phyloP scores from a whole-genome alignment of 1,284 basidiomycete genomes.

The Trichosporon inkin region DNA sequence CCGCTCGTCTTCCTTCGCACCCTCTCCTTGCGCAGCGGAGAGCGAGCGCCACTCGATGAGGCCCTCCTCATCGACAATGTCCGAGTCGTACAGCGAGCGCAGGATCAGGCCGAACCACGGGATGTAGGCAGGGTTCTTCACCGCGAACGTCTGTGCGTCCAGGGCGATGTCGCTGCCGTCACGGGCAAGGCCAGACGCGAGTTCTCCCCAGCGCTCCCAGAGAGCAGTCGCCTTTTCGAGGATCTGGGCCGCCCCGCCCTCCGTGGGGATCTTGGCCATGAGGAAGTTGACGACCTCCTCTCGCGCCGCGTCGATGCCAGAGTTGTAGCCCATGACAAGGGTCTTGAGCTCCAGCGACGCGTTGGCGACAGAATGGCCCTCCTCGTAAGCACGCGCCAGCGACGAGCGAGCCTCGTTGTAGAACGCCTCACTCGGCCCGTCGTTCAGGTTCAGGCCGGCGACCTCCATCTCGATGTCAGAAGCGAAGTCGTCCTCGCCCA shows the following conservation, averaged over 20 bases:
- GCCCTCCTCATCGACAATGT: conserved; percentile 46
- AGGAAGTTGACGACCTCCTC: conserved; percentile 47
- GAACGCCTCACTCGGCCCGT: conserved; percentile 38
- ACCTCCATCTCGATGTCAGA: conserved; percentile 20
- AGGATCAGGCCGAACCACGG: conserved; percentile 48
- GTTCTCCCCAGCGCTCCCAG: conserved; percentile 43
- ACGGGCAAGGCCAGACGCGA: conserved; percentile 34
- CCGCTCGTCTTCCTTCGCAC: conserved; percentile 37
- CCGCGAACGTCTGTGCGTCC: conserved; percentile 23
- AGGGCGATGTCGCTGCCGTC: conserved; percentile 37
- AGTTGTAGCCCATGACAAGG: conserved; percentile 49
- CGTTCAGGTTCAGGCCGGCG: conserved; percentile 29
- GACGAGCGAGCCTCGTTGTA: conserved; percentile 41
- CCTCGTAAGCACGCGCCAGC: conserved; percentile 46
- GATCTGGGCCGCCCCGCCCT: conserved; percentile 28
- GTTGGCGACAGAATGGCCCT: conserved; percentile 46
- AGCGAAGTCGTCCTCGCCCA: conserved; percentile 17
- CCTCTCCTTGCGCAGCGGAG: conserved; percentile 39
- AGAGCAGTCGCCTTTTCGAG: conserved; percentile 28
- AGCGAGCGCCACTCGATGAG: conserved; percentile 49
- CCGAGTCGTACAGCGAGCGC: conserved; percentile 48
- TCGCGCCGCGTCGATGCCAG: conserved; percentile 45
- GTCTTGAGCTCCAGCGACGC: conserved; percentile 48
- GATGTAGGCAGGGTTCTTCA: conserved; percentile 18
- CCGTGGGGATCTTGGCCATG: conserved; percentile 34